phyloP scores from a whole-genome alignment of 495 filamentous ascomycete genomes.

The Aspergillus affinis region DNA sequence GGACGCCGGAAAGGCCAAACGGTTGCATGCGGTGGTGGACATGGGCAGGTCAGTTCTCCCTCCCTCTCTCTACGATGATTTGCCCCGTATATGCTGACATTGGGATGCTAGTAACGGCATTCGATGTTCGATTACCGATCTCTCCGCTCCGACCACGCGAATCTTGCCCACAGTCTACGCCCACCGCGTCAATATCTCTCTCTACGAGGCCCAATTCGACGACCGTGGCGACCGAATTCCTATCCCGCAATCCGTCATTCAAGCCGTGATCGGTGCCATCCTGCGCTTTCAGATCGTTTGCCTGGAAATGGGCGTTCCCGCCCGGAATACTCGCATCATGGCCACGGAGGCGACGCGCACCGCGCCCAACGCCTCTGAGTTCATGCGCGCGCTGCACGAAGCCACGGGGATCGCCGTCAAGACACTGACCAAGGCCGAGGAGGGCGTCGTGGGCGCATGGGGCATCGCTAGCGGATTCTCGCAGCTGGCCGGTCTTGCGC shows the following conservation, averaged over 20 bases:
- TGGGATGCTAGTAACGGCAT: constrained; percentile 79
- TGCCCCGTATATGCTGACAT: background rate
- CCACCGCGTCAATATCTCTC: constrained; percentile 75
- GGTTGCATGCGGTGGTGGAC: constrained; percentile 31
- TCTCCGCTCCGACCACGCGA: constrained; percentile 66
- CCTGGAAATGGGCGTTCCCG: constrained; percentile 63
- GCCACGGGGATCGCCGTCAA: constrained; percentile 65
- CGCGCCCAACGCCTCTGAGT: constrained; percentile 69
- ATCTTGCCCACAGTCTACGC: constrained; percentile 75
- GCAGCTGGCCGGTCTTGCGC: constrained; percentile 67
- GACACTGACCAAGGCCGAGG: constrained; percentile 74
- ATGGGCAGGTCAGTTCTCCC: constrained; percentile 29
- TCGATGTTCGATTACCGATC: constrained; percentile 84
- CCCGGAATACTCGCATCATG: constrained; percentile 65
- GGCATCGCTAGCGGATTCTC: constrained; percentile 77
- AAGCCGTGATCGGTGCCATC: constrained; percentile 60
- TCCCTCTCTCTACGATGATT: background rate
- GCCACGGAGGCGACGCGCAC: constrained; percentile 88
- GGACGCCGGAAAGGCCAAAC: background rate
- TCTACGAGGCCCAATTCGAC: constrained; percentile 80
- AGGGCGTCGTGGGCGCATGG: constrained; percentile 80
- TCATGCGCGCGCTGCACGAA: constrained; percentile 60
- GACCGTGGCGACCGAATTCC: constrained; percentile 41
- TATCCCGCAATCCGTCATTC: constrained; percentile 65
- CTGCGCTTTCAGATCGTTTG: constrained; percentile 75